Evolutionary conservation across 768 basidiomycete species (phyloP), one percentile per base, ranked within the genome.

Genomic region (Auriscalpium vulgare): DNA sequence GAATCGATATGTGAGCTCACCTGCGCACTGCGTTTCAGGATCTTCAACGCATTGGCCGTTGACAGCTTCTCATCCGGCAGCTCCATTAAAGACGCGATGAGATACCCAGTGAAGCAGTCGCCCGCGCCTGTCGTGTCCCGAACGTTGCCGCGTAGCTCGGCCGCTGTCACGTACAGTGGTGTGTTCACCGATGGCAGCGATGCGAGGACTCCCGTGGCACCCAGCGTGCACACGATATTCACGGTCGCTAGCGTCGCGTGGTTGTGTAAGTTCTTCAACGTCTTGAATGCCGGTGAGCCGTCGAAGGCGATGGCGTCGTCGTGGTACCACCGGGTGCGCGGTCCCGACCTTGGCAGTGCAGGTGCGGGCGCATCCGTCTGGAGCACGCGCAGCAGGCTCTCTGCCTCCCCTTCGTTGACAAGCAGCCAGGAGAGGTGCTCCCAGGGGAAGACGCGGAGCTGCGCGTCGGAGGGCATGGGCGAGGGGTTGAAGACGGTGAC

Each of bases 81-180:
- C 38, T 71, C 66, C 82, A 84, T 82, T 43, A 85, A 67, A 0
- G 78, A 80, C 11, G 74, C 70, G 13, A 83, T 77, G 59, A 84
- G 74, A 60, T 81, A 85, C 11, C 83, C 83, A 0, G 81, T 75
- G 63, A 83, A 84, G 57, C 81, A 83, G 59, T 85, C 83, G 0
- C 83, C 83, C 1, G 83, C 83, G 10, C 83, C 83, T 0, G 83
- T 85, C 3, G 82, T 83, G 62, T 85, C 82, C 37, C 54, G 47
- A 35, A 68, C 60, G 14, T 65, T 60, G 4, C 73, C 77, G 37
- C 70, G 57, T 13, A 83, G 65, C 47, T 65, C 66, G 2, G 75
- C 75, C 5, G 81, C 81, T 1, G 79, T 80, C n/a, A 80, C 58
- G 56, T 74, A 70, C 17, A 69, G 16, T 10, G 56, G 50, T 37